These are phyloP conservation scores for Pseudogymnoascus sp. DNA, from an alignment of 2,329 filamentous ascomycete species.

Conservation along the genomic window DNA sequence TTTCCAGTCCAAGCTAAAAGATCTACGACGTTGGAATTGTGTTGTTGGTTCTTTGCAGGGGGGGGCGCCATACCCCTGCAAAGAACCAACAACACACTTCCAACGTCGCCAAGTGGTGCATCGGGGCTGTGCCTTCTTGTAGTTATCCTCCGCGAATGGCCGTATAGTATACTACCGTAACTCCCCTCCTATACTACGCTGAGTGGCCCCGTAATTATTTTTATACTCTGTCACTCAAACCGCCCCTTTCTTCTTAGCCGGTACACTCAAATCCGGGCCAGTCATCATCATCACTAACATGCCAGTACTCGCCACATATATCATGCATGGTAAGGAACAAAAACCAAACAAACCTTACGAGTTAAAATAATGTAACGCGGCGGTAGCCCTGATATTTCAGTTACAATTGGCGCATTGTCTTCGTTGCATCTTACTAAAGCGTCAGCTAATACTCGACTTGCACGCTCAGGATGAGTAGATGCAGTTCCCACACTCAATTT, in stretches of 20 bases:
- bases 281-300: constrained; percentile 40
- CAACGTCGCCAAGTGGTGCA: not conserved
- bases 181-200: too few relatives aligned
- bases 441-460: too few relatives aligned
- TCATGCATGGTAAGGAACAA: not conserved
- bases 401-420: not conserved
- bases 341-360: not conserved
- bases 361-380: not conserved
- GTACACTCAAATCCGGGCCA: constrained; percentile 35
- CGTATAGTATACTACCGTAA: not conserved
- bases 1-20: too few relatives aligned
- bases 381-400: not conserved
- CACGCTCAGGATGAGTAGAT: too few relatives aligned
- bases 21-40: too few relatives aligned
- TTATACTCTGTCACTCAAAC: constrained; percentile 36
- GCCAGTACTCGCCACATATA: constrained; percentile 27
- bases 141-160: not conserved
- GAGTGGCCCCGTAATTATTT: not conserved
- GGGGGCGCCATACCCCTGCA: too few relatives aligned
- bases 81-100: too few relatives aligned
- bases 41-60: too few relatives aligned
- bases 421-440: not conserved
- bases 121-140: not conserved
- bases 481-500: too few relatives aligned
- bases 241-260: constrained; percentile 34